phyloP scores from a whole-genome alignment of 495 filamentous ascomycete genomes.

The Penicillium bialowiezense region DNA sequence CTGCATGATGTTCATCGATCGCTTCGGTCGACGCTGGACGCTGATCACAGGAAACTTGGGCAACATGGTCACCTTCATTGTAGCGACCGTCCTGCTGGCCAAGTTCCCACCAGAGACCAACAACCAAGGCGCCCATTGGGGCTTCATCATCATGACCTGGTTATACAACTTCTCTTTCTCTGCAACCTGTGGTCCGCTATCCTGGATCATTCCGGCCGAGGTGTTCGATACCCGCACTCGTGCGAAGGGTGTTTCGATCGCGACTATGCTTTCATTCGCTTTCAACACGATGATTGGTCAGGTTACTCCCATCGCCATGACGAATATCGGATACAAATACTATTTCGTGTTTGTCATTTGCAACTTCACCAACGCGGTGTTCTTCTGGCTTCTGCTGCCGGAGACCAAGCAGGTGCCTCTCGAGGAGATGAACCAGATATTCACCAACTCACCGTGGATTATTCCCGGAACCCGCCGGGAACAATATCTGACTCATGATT shows the following conservation, averaged over 20 bases:
- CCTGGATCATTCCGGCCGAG: slow-evolving; percentile 65
- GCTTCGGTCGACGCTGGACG: slow-evolving; percentile 61
- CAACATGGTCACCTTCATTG: slow-evolving; percentile 59
- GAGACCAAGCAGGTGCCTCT: slow-evolving; percentile 65
- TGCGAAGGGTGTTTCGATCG: slow-evolving; percentile 63
- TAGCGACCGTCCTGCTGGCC: slow-evolving; percentile 48
- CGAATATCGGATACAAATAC: slow-evolving; percentile 46
- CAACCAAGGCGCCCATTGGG: slow-evolving; percentile 63
- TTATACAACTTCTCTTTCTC: slow-evolving; percentile 69
- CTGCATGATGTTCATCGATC: slow-evolving; percentile 67
- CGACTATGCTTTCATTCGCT: slow-evolving; percentile 62
- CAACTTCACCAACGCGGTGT: slow-evolving; percentile 55
- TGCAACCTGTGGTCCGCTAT: slow-evolving; percentile 59
- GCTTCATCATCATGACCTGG: slow-evolving; percentile 72
- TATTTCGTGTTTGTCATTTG: slow-evolving; percentile 58
- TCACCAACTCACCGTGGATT: slow-evolving; percentile 65
- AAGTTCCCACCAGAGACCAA: slow-evolving; percentile 50
- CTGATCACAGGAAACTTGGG: slow-evolving; percentile 64
- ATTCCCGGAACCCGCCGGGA: slow-evolving; percentile 48
- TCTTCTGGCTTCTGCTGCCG: slow-evolving; percentile 62
- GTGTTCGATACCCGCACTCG: slow-evolving; percentile 69
- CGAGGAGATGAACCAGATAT: slow-evolving; percentile 70
- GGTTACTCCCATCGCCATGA: slow-evolving; percentile 61
- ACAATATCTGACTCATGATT: slow-evolving; percentile 34
- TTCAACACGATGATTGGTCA: slow-evolving; percentile 76